phyloP scores from a whole-genome alignment of 2,329 filamentous ascomycete genomes.

The Sclerotinia spermophila region DNA sequence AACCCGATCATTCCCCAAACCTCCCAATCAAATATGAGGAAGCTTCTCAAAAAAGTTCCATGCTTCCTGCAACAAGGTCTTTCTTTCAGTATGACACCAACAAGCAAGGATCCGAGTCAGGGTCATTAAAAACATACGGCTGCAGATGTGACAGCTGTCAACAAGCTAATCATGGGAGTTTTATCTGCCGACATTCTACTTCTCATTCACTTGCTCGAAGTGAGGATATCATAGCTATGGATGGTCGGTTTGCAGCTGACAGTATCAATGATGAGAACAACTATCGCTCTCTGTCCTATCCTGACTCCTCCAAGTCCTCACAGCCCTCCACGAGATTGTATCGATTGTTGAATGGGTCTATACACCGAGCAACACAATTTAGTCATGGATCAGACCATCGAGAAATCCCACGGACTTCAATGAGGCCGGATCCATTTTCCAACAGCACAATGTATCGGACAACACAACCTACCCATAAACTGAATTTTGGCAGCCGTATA shows the following conservation, averaged over 20 bases:
- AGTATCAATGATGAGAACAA: conserved; percentile 14
- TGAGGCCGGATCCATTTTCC: not conserved
- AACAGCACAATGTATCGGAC: too few species aligned
- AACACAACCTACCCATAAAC: not conserved
- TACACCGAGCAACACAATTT: not conserved
- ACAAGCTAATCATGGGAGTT: conserved; percentile 21
- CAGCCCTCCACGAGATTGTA: not conserved
- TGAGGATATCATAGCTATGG: conserved; percentile 23
- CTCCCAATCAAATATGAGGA: not conserved
- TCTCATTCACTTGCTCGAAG: conserved; percentile 24
- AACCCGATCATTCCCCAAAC: not conserved
- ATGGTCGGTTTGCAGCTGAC: conserved; percentile 28
- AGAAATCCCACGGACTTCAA: not conserved
- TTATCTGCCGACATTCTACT: conserved; percentile 28
- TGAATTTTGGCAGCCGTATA: not conserved
- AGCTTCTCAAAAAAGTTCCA: not conserved
- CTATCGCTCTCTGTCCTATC: not conserved
- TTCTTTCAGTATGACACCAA: not conserved
- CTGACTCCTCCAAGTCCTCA: not conserved
- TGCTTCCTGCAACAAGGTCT: not conserved
- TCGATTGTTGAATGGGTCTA: not conserved
- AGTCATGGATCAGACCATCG: not conserved
- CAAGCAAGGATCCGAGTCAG: not conserved
- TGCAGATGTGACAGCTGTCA: not conserved
- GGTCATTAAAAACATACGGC: not conserved